phyloP scores from a whole-genome alignment of 139 green algal genomes.

The Eudorina sp. region DNA sequence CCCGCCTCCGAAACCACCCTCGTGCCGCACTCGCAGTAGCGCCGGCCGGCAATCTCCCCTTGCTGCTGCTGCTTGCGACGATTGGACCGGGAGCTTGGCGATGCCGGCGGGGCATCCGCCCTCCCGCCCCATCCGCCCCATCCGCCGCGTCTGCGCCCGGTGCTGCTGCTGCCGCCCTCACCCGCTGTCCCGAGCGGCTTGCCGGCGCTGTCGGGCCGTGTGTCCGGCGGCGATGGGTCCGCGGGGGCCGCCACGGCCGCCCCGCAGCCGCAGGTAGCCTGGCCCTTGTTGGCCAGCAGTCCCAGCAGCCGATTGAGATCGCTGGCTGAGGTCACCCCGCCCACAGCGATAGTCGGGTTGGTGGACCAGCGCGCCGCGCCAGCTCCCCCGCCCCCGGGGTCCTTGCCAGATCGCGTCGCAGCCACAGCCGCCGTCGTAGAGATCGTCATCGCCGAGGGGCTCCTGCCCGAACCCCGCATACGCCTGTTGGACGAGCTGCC shows the following conservation, averaged over 20 bases:
- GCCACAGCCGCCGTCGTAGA: background rate
- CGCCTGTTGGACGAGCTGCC: background rate
- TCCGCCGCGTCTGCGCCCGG: no score
- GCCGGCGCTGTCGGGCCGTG: no score
- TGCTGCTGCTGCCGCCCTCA: no score
- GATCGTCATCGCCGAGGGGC: no score
- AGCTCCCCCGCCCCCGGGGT: background rate
- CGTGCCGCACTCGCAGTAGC: background rate
- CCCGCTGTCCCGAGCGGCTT: no score
- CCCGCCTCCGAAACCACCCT: background rate
- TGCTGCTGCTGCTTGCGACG: no score
- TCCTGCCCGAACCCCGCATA: background rate
- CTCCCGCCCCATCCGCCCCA: no score
- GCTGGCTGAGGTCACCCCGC: background rate
- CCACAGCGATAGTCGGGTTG: background rate
- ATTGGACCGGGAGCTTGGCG: no score
- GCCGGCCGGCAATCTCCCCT: background rate
- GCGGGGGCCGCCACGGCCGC: background rate
- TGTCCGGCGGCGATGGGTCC: background rate
- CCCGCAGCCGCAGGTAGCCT: background rate
- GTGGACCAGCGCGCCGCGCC: background rate
- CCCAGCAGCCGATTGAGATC: background rate
- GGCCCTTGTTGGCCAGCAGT: background rate
- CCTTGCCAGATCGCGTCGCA: background rate
- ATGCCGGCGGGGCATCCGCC: no score